These are phyloP conservation scores for Penicillium glabrum DNA, from an alignment of 2,329 filamentous ascomycete species.

Conservation along the genomic window DNA sequence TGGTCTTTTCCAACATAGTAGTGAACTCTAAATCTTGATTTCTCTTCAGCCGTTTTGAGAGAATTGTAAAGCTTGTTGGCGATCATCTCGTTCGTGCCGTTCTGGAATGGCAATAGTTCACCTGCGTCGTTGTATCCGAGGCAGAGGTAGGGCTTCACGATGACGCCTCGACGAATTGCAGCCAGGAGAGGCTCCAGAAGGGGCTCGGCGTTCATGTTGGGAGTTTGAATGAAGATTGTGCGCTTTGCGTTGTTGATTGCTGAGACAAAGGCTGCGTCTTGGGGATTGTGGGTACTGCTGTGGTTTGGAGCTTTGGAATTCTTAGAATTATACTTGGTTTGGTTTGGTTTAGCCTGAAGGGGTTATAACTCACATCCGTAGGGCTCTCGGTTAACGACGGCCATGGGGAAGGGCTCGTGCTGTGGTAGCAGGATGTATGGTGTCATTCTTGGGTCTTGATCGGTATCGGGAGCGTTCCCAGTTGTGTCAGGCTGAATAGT, in stretches of 20 bases:
- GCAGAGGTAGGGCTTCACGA: conserved; percentile 70
- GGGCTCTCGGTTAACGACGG: conserved; percentile 67
- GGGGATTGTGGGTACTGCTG: conserved; percentile 62
- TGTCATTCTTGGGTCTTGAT: conserved; percentile 59
- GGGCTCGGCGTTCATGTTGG: conserved; percentile 71
- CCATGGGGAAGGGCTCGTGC: conserved; percentile 65
- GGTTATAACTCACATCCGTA: conserved; percentile 51
- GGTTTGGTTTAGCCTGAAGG: not conserved
- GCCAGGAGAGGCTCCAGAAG: conserved; percentile 63
- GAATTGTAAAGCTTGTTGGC: conserved; percentile 59
- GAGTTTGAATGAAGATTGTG: conserved; percentile 74
- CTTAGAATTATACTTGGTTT: not conserved
- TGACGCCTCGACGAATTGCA: conserved; percentile 66
- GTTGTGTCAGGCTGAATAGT: conserved; percentile 54
- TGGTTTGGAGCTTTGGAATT: conserved; percentile 53
- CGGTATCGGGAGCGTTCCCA: conserved; percentile 56
- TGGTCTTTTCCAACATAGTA: conserved; percentile 77
- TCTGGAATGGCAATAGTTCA: conserved; percentile 72
- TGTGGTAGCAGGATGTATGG: conserved; percentile 61
- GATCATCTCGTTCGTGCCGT: conserved; percentile 73
- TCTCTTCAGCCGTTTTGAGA: conserved; percentile 54
- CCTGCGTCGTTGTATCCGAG: conserved; percentile 78
- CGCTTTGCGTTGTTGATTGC: conserved; percentile 63
- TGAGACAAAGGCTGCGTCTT: conserved; percentile 74
- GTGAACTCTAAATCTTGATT: conserved; percentile 58